These are phyloP conservation scores for Zygnema circumcarinatum DNA, from an alignment of 139 green algal species.

Conservation along the genomic window DNA sequence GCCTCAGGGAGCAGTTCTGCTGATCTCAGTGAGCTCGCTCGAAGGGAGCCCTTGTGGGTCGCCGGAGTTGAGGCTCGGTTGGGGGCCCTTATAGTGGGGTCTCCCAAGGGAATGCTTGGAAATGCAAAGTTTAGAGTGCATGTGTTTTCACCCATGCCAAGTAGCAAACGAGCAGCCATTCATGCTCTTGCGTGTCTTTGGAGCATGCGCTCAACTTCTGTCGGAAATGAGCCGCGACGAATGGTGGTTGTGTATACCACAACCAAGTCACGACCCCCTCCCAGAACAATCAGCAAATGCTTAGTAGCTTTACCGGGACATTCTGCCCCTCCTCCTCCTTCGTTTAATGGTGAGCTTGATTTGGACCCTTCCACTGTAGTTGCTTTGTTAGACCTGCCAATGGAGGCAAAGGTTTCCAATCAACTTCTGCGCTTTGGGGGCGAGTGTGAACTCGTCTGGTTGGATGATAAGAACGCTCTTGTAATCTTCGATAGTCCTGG, in stretches of 20 bases:
- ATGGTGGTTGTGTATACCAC: constrained; percentile 54
- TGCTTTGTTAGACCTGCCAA: constrained; percentile 22
- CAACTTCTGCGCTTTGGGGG: constrained; percentile 52
- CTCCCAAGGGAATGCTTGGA: not conserved
- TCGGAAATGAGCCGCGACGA: constrained; percentile 35
- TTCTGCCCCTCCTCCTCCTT: not conserved
- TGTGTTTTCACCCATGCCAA: constrained; percentile 33
- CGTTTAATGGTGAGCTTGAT: constrained; percentile 27
- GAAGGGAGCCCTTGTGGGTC: constrained; percentile 42
- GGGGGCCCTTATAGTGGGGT: constrained; percentile 5
- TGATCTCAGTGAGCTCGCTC: constrained; percentile 1
- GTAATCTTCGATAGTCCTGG: constrained; percentile 38
- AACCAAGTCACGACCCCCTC: constrained; percentile 33
- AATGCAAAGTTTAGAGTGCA: constrained; percentile 33
- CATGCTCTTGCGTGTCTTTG: constrained; percentile 44
- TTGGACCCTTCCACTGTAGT: constrained; percentile 31
- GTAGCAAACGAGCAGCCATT: constrained; percentile 28
- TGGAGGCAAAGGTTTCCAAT: constrained; percentile 23
- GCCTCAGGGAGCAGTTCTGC: not conserved
- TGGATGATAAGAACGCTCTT: constrained; percentile 52
- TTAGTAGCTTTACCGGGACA: not conserved
- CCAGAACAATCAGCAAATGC: not conserved
- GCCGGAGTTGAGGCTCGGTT: constrained; percentile 39
- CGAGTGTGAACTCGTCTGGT: constrained; percentile 61
- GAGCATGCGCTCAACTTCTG: constrained; percentile 13